Base-by-base conservation (phyloP, 768 basidiomycete species). In the Pisolithus orientalis region DNA sequence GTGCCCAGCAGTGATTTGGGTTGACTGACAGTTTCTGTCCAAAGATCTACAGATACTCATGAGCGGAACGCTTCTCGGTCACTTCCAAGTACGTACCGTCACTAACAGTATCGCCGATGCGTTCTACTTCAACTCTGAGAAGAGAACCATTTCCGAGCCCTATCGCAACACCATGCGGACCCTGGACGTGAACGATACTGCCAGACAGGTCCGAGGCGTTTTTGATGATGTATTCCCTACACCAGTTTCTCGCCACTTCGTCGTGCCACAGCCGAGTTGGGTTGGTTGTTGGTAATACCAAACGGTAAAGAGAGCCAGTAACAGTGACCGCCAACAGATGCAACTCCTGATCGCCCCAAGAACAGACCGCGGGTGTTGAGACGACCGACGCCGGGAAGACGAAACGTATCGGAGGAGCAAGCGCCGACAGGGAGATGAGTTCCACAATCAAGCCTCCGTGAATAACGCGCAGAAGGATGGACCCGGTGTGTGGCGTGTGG, bases 391-490 rank as follows among this genome's bases (percentile, higher is more conserved):
- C 80, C 37, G 90, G 89, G 59, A 91, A 90, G 57, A 87, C 75
- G 64, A 94, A 81, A 52, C 89, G 83, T 56, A 92, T 77, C 16
- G 90, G 83, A 31, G 78, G 73, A 2, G 83, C 71, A 57, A 80
- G 72, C 1, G 78, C 75, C 5, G 87, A 80, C 43, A 91, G 72
- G n/a, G 90, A 88, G 37, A 83, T 63, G 44, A 94, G 79, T 62
- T 94, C 89, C 40, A 91, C 67, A 47, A 90, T 83, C 56, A 82
- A 69, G 25, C 84, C 85, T 43, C 78, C 81, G 55, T 92, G 85
- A 50, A 92, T 73, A 44, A 90, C 77, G 54, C 92, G 85, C 44
- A 85, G 67, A 48, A 92, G 77, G 49, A 93, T 75, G 46, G 84
- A 77, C 14, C 87, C 86, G 3, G 83, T 80, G 37, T 68, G 62